Evolutionary conservation across 495 filamentous ascomycete species (phyloP).

Genomic region (Penicillium subrubescens): DNA sequence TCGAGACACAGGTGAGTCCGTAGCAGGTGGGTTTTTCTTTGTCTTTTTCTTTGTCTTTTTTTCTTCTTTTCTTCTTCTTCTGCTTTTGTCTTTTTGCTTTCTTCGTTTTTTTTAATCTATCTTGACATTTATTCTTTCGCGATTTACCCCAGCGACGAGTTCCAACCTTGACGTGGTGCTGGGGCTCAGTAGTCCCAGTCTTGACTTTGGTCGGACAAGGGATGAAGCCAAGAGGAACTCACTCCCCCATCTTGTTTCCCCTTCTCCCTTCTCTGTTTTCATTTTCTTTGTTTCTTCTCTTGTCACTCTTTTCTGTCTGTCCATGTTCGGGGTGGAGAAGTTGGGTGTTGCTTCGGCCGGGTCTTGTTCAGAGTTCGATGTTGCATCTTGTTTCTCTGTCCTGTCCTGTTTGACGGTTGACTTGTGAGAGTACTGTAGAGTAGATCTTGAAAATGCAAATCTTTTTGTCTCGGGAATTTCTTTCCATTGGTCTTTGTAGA

Average conservation of each 20-base stretch:
- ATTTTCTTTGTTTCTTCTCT: background rate
- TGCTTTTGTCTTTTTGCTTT: background rate
- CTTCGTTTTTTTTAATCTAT: background rate
- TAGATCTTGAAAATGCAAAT: background rate
- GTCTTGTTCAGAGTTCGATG: background rate
- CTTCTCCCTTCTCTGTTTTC: background rate
- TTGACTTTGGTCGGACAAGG: background rate
- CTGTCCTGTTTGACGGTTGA: background rate
- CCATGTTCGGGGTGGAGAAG: background rate
- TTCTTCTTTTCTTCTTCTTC: background rate
- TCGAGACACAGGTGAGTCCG: background rate
- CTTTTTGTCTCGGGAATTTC: background rate
- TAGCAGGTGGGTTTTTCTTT: background rate
- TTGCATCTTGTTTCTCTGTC: background rate
- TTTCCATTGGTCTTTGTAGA: background rate
- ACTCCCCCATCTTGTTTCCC: background rate
- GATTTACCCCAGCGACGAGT: background rate
- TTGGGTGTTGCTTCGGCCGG: background rate
- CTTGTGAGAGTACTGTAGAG: background rate
- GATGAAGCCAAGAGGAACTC: background rate
- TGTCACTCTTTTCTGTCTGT: background rate
- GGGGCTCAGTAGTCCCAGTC: background rate
- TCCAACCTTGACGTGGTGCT: background rate
- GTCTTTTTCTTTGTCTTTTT: background rate
- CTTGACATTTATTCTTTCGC: background rate